Evolutionary conservation across 768 basidiomycete genomes (phyloP).

Genomic region (Naganishia kalamii): DNA sequence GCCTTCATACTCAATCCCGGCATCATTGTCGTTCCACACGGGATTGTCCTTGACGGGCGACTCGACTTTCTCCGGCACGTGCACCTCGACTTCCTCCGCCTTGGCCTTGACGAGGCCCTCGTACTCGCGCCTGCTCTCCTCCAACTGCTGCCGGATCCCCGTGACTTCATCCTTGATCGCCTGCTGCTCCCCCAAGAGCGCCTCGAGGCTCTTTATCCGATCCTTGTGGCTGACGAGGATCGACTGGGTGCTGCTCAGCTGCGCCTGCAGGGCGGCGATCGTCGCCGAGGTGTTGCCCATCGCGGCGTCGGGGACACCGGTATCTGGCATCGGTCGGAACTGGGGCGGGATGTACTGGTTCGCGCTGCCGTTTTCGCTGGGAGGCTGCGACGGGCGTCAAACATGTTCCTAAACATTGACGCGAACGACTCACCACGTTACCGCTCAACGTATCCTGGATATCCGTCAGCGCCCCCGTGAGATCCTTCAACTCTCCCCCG

Average conservation of each 20-base stretch:
- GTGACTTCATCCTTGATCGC: conserved; percentile 70
- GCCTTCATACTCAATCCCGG: conserved; percentile 14
- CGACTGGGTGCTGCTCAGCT: conserved; percentile 75
- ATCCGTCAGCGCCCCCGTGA: conserved; percentile 76
- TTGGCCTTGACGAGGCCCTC: conserved; percentile 42
- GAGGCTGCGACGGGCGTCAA: conserved; percentile 28
- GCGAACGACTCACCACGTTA: conserved; percentile 55
- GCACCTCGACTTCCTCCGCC: conserved; percentile 37
- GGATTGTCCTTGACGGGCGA: conserved; percentile 17
- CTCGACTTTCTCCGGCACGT: conserved; percentile 53
- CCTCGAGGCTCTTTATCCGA: conserved; percentile 70
- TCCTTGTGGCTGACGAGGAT: conserved; percentile 72
- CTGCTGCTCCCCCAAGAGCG: conserved; percentile 74
- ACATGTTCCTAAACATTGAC: background rate
- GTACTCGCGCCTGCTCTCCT: conserved; percentile 57
- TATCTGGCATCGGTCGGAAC: conserved; percentile 33
- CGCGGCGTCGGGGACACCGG: conserved; percentile 36
- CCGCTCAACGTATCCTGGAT: conserved; percentile 88
- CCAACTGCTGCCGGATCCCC: conserved; percentile 58
- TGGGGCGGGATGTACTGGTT: conserved; percentile 41
- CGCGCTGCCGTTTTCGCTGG: conserved; percentile 43
- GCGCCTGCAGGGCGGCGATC: conserved; percentile 65
- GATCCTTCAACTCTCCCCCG: conserved; percentile 69
- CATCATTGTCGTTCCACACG: background rate
- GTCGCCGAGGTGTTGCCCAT: conserved; percentile 43